Base-by-base conservation (phyloP, 2,329 filamentous ascomycete species). In the Epicoccum nigrum region DNA sequence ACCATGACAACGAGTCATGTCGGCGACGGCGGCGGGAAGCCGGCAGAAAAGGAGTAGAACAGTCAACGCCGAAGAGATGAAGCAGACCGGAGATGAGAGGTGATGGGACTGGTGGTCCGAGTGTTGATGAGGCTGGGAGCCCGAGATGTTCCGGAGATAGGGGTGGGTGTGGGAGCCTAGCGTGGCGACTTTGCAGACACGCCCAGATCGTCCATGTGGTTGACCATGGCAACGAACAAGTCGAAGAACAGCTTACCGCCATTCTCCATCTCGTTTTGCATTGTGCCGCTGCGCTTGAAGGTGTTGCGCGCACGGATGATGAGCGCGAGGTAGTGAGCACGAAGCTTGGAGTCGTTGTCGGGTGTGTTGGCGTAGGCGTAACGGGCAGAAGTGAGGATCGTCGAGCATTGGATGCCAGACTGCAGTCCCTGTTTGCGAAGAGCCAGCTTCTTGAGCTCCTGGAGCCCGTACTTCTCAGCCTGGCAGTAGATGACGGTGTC, bases 251-350 rank as follows among this genome's bases (percentile, higher is more conserved):
- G 80, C 67, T 89, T 89, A 45, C 90, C 90, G 21, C 92, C 92
- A 55, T 85, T 84, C 72, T 89, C 89, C 92, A 97, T 96, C 77
- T 96, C 92, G 62, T 90, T 84, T 76, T 96, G 92, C 92, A 96
- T 96, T 3, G 92, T 96, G 46, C 92, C 91, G 74, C 91, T 96
- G 47, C 90, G 83, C 81, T 96, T 96, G 77, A 97, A 96, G 2
- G 90, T 96, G 68, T 84, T 83, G 60, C 92, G 85, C 64, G 88
- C 90, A 59, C 92, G 86, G 70, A 96, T 95, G 75, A 96, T 96
- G 68, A 96, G 85, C 15, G 92, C 91, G 30, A 96, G 85, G 65
- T 96, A 97, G 74, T 96, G 92, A 19, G 91, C 91, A 52, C 92
- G 84, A 45, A 96, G 81, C 74, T 92, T 92, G n/a, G 89, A 93